Evolutionary conservation across 2,329 filamentous ascomycete genomes (phyloP).

Genomic region (Fusarium proliferatum): DNA sequence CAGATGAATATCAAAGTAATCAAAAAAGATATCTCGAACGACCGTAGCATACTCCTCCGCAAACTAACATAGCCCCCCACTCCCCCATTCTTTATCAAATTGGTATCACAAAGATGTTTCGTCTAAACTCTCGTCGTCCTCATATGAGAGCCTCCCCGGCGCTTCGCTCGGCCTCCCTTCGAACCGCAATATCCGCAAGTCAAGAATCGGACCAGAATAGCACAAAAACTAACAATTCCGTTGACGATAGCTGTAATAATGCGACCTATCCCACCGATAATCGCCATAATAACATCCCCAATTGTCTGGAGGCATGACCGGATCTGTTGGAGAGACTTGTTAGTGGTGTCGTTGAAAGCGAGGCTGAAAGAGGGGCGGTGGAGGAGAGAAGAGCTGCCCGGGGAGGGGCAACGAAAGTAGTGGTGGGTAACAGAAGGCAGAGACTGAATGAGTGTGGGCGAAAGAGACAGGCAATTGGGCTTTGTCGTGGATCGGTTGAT

Average conservation of each 20-base stretch:
- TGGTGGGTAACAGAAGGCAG: not conserved
- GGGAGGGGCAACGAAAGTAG: not conserved
- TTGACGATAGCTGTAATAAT: too few relatives aligned
- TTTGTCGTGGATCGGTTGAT: not conserved
- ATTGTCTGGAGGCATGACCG: slow-evolving; percentile 70
- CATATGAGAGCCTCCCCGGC: slow-evolving; percentile 27
- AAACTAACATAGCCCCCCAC: not conserved
- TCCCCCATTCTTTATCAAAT: not conserved
- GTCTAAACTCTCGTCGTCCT: slow-evolving; percentile 31
- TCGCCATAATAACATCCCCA: slow-evolving; percentile 73
- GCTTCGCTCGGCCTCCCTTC: slow-evolving; percentile 23
- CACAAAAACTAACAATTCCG: slow-evolving; percentile 68
- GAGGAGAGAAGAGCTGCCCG: not conserved
- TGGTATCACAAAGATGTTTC: slow-evolving; percentile 9
- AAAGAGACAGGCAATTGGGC: too few relatives aligned
- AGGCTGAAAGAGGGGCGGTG: not conserved
- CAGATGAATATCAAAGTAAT: slow-evolving; percentile 20
- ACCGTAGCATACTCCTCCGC: slow-evolving; percentile 18
- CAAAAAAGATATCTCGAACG: slow-evolving; percentile 25
- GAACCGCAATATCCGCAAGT: slow-evolving; percentile 61
- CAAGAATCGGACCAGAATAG: slow-evolving; percentile 74
- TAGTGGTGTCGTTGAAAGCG: slow-evolving; percentile 4
- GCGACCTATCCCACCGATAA: slow-evolving; percentile 61
- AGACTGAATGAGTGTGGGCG: not conserved
- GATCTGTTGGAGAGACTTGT: slow-evolving; percentile 57